phyloP scores from a whole-genome alignment of 192 early-diverging fungal genomes.

The Podila epigama region DNA sequence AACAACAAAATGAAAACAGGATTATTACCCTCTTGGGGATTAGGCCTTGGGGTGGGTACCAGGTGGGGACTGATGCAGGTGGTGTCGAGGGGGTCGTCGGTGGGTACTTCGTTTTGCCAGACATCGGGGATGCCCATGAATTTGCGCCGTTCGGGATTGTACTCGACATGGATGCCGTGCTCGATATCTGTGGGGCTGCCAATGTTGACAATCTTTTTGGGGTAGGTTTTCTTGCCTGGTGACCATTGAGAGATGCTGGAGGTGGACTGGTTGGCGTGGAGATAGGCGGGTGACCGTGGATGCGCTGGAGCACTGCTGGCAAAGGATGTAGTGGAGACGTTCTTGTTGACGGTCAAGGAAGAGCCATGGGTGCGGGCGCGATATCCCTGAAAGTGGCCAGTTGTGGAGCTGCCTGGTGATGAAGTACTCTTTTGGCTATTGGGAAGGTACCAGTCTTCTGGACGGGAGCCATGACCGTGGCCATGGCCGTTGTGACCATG shows the following conservation, averaged over 20 bases:
- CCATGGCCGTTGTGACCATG: constrained; percentile 7
- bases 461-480: constrained; percentile 21
- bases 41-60: constrained; percentile 49
- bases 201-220: constrained; percentile 59
- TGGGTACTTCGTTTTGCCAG: constrained; percentile 59
- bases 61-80: constrained; percentile 62
- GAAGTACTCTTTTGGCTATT: constrained; percentile 14
- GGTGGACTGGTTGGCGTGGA: constrained; percentile 38
- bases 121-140: constrained; percentile 68
- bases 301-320: constrained; percentile 31
- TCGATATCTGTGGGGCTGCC: constrained; percentile 62
- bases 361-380: constrained; percentile 19
- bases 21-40: not conserved
- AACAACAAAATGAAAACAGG: not conserved
- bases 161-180: constrained; percentile 66
- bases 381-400: constrained; percentile 33
- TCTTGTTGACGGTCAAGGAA: constrained; percentile 31
- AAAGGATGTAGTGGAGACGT: constrained; percentile 38
- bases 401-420: constrained; percentile 35
- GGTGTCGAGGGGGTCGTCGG: constrained; percentile 61
- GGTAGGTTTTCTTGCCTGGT: constrained; percentile 33
- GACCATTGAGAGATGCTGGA: constrained; percentile 42
- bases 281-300: constrained; percentile 25
- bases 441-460: constrained; percentile 36
- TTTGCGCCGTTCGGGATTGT: constrained; percentile 57